Evolutionary conservation across 208 protist genomes (phyloP).

Genomic region (Acanthamoeba healyi): DNA sequence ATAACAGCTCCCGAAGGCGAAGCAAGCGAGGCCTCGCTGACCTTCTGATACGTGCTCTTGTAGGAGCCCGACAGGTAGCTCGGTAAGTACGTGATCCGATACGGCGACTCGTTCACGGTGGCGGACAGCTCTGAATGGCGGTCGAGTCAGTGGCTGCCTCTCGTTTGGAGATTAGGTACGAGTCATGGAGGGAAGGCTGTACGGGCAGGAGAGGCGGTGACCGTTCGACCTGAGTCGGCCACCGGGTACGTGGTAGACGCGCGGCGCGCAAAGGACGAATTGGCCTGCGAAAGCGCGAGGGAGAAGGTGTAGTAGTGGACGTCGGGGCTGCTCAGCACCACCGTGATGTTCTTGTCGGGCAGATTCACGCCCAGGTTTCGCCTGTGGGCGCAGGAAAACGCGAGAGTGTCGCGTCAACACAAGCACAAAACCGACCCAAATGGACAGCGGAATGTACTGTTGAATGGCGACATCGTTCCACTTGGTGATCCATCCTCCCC

Average conservation of each 20-base stretch:
- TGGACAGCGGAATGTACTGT: not conserved
- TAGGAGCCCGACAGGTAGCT: constrained; percentile 3
- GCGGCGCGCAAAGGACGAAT: not conserved
- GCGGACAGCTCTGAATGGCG: not conserved
- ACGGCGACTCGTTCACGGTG: not conserved
- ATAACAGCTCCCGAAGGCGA: not conserved
- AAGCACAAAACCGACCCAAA: not conserved
- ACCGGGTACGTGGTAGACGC: not conserved
- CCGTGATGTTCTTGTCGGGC: not conserved
- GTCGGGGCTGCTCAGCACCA: not conserved
- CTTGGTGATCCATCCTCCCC: not conserved
- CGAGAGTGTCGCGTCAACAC: not conserved
- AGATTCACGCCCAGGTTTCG: not conserved
- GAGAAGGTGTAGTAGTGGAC: not conserved
- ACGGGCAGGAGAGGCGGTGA: not conserved
- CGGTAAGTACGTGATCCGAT: not conserved
- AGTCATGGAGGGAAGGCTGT: not conserved
- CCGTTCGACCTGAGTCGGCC: not conserved
- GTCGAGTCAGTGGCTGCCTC: too few relatives aligned
- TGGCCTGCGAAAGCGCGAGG: not conserved
- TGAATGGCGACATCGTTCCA: constrained; percentile 17
- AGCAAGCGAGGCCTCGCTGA: not conserved
- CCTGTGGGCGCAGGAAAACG: not conserved
- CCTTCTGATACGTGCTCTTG: not conserved
- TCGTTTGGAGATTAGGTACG: too few relatives aligned